Evolutionary conservation across 1,284 basidiomycete genomes (phyloP).

Genomic region (Hemileccinum hortonii): DNA sequence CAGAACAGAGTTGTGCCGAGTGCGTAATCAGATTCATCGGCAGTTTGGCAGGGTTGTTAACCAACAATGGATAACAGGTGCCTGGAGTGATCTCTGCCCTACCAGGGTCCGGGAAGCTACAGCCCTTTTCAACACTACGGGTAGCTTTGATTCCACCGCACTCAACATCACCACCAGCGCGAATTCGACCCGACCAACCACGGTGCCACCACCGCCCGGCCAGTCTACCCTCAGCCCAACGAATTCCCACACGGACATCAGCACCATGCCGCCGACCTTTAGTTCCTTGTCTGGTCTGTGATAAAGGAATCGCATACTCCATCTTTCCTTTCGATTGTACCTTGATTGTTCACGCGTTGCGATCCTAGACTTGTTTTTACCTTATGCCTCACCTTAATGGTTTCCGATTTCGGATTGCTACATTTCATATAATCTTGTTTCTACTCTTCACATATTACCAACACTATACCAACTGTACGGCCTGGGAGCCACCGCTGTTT

Average conservation of each 20-base stretch:
- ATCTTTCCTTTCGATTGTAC: background rate
- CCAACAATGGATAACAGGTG: conserved; percentile 5
- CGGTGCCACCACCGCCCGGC: conserved; percentile 6
- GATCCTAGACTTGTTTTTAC: background rate
- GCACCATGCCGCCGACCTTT: conserved; percentile 16
- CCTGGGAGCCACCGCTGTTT: background rate
- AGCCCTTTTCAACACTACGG: conserved; percentile 15
- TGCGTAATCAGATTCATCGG: conserved; percentile 10
- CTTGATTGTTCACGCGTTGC: background rate
- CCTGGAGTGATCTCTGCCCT: conserved; percentile 24
- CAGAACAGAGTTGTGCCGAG: conserved; percentile 20
- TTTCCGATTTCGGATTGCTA: background rate
- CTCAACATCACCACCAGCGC: conserved; percentile 7
- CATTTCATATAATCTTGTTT: background rate
- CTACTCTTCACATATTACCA: background rate
- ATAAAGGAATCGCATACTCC: background rate
- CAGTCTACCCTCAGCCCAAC: conserved; percentile 1
- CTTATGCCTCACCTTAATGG: background rate
- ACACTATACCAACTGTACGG: background rate
- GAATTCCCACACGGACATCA: conserved; percentile 13
- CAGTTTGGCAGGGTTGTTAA: background rate
- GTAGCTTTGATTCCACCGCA: conserved; percentile 19
- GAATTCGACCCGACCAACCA: background rate
- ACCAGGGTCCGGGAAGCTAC: conserved; percentile 15
- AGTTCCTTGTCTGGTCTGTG: conserved; percentile 10